Evolutionary conservation across 2,329 filamentous ascomycete species (phyloP).

Genomic region (Xylariaceae sp.): DNA sequence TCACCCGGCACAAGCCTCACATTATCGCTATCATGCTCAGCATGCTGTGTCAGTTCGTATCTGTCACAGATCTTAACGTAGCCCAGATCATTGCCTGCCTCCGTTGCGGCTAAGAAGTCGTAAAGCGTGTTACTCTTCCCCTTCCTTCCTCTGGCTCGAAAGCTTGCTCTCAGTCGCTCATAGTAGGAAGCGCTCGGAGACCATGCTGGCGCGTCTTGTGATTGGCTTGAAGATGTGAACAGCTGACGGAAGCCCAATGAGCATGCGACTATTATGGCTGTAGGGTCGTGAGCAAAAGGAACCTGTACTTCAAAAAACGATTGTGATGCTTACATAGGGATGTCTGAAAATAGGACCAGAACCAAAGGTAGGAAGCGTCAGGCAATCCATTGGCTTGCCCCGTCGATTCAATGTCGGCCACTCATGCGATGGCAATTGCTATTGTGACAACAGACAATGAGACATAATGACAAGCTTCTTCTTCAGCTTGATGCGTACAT

Average conservation of each 20-base stretch:
- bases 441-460: slow-evolving; percentile 13
- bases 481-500: slow-evolving; percentile 3
- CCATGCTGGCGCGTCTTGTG: neutral
- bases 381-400: neutral
- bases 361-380: slow-evolving; percentile 8
- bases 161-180: neutral
- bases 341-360: slow-evolving; percentile 10
- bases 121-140: neutral
- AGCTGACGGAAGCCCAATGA: slow-evolving; percentile 12
- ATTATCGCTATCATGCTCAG: neutral
- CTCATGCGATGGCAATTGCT: slow-evolving; percentile 10
- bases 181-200: slow-evolving; percentile 1
- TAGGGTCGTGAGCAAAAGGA: slow-evolving; percentile 14
- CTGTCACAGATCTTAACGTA: neutral
- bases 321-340: slow-evolving; percentile 12
- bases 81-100: neutral
- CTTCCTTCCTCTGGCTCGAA: neutral
- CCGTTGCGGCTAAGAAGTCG: neutral
- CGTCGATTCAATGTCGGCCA: neutral
- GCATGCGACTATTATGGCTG: slow-evolving; percentile 12
- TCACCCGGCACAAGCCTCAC: neutral
- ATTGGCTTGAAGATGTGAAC: neutral
- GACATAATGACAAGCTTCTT: slow-evolving; percentile 15
- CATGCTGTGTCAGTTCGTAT: neutral
- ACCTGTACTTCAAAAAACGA: no score